Percentiles rank a stretch among this genome's conserved stretches.
Conservation (phyloP, 108 stramenopile genomes). For the Cyclostephanos invisitatus region DNA sequence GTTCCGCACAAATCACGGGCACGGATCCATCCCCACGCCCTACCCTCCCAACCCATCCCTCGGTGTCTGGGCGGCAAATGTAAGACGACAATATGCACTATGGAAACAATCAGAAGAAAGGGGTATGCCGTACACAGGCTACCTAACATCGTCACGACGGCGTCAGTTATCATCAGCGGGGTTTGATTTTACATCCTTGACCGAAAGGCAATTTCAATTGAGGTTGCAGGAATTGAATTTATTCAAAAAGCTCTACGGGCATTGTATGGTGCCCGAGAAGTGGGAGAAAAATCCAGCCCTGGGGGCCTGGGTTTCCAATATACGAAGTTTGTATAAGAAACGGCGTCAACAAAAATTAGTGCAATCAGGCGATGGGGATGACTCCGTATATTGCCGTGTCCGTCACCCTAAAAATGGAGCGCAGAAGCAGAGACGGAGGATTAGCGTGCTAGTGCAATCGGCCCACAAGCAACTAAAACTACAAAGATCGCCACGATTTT, state of each 20-base stretch:
- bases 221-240: slow-evolving; percentile 35
- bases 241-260: slow-evolving; percentile 44
- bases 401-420: neutral
- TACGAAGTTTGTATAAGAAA: slow-evolving; percentile 44
- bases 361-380: slow-evolving; percentile 1
- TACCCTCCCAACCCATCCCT: slow-evolving; percentile 39
- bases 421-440: slow-evolving; percentile 17
- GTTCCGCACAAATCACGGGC: slow-evolving; percentile 24
- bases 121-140: slow-evolving; percentile 33
- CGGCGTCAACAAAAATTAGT: slow-evolving; percentile 4
- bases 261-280: slow-evolving; percentile 47
- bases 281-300: slow-evolving; percentile 42
- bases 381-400: neutral
- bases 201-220: slow-evolving; percentile 40
- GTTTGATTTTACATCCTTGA: slow-evolving; percentile 47
- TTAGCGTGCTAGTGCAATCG: slow-evolving; percentile 11
- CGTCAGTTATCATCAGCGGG: slow-evolving; percentile 20
- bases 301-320: slow-evolving; percentile 47
- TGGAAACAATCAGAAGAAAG: slow-evolving; percentile 28
- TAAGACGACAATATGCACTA: slow-evolving; percentile 38
- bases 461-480: slow-evolving; percentile 5
- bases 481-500: slow-evolving; percentile 27
- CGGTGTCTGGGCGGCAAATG: slow-evolving; percentile 50
- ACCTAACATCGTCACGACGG: slow-evolving; percentile 30
- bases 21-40: slow-evolving; percentile 36